Base-by-base conservation (phyloP, 495 filamentous ascomycete genomes). In the Xylaria venustula region DNA sequence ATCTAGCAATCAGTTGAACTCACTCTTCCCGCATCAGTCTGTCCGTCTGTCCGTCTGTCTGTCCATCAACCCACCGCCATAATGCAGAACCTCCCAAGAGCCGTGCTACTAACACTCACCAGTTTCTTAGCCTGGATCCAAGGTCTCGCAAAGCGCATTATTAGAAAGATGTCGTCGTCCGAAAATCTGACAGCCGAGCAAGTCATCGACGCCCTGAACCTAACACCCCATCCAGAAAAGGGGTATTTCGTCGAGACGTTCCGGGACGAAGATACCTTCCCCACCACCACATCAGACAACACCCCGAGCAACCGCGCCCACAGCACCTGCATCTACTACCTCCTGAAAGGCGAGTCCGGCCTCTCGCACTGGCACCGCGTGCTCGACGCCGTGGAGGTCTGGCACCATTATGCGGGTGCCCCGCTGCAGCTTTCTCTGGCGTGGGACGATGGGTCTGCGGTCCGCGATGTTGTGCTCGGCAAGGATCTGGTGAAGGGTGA, bases 241-340 rank as follows among this genome's bases (percentile, higher is more conserved):
- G 79, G 78, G 14, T 79, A 75, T 60, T 80, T 67, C 66, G 53
- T 69, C 28, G 69, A 81, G 60, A 79, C 76, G 3, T 81, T 79
- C 69, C 70, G 71, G 9, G 78, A 80, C 64, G 1, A 63, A 0
- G 15, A 49, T 54, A 63, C 54, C 75, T 70, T 60, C 62, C 72
- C 2, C 62, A 64, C 60, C 76, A 72, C 67, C 77, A 74, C 2
- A 70, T 19, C 6, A 15, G 40, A 42, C 3, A 17, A 3, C 64
- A 12, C 8, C 3, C 40, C 40, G 2, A 61, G 46, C 59, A 58
- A 51, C 49, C 76, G 76, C 60, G 65, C 73, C 1, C 61, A 65
- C 62, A 79, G 76, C 69, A 81, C 79, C 0, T 73, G 67, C 42
- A 80, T 79, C 52, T 81, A 80, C 64, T 81, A 79, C 62, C 76